Evolutionary conservation across 306 rosid genomes (phyloP).

Genomic region (Trichosanthes truncata): DNA sequence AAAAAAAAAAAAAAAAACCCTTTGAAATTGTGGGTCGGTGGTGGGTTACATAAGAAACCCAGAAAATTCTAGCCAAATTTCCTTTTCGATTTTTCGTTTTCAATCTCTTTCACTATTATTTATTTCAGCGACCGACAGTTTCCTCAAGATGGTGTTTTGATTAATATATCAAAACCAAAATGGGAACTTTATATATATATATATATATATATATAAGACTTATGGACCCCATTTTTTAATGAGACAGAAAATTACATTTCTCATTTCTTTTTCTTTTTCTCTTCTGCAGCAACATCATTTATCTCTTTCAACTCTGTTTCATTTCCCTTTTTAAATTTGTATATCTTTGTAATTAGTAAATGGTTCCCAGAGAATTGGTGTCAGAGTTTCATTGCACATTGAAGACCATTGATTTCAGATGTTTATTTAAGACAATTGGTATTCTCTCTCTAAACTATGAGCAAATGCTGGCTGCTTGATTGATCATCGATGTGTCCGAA

Average conservation of each 20-base stretch:
- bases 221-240: neutral
- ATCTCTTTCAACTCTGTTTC: neutral
- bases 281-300: neutral
- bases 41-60: neutral
- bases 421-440: neutral
- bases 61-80: neutral
- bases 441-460: neutral
- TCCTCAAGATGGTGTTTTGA: neutral
- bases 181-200: neutral
- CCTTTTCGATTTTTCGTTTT: neutral
- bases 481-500: too few species aligned
- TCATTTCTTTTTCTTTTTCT: neutral
- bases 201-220: too few species aligned
- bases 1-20: neutral
- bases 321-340: neutral
- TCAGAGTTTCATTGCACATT: neutral
- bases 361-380: neutral
- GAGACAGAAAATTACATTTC: neutral
- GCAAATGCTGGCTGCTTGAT: too few species aligned
- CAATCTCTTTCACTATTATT: neutral
- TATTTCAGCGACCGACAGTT: constrained; percentile 1
- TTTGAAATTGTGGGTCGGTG: constrained; percentile 2
- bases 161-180: neutral
- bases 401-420: neutral
- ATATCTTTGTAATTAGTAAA: constrained; percentile 1